A percentile compares a stretch with the other conserved stretches of the same genome.
Conservation (phyloP, 139 green algal species). For the Spirogloea muscicola region DNA sequence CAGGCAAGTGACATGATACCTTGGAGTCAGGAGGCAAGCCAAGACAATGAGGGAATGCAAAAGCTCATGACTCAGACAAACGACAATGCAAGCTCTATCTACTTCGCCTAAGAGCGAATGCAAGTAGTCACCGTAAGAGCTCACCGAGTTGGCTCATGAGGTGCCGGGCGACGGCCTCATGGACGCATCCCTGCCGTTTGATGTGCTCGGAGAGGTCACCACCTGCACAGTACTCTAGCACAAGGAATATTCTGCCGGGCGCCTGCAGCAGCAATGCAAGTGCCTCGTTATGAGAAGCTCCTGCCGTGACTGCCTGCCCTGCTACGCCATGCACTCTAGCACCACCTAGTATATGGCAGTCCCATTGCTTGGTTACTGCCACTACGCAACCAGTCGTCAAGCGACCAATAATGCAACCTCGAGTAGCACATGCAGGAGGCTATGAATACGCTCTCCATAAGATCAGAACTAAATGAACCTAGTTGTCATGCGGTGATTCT, state of each 20-base stretch:
- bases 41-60: neutral
- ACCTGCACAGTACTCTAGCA: constrained; percentile 90
- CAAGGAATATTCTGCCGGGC: constrained; percentile 84
- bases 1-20: neutral
- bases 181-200: constrained; percentile 9
- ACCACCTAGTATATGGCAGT: too few species aligned
- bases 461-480: too few species aligned
- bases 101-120: neutral
- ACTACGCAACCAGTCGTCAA: too few species aligned
- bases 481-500: too few species aligned
- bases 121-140: neutral
- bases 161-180: constrained; percentile 55
- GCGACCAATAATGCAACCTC: too few species aligned
- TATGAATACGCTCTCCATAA: too few species aligned
- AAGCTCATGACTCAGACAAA: constrained; percentile 11
- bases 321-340: too few species aligned
- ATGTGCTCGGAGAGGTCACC: constrained; percentile 85
- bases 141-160: constrained; percentile 78
- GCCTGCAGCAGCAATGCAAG: too few species aligned
- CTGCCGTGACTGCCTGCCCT: too few species aligned
- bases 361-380: too few species aligned
- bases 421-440: too few species aligned
- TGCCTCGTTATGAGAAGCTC: too few species aligned
- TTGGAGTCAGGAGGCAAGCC: neutral
- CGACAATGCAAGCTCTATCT: neutral